Evolutionary conservation across 495 filamentous ascomycete genomes (phyloP).

Genomic region (Entonaema liquescens): DNA sequence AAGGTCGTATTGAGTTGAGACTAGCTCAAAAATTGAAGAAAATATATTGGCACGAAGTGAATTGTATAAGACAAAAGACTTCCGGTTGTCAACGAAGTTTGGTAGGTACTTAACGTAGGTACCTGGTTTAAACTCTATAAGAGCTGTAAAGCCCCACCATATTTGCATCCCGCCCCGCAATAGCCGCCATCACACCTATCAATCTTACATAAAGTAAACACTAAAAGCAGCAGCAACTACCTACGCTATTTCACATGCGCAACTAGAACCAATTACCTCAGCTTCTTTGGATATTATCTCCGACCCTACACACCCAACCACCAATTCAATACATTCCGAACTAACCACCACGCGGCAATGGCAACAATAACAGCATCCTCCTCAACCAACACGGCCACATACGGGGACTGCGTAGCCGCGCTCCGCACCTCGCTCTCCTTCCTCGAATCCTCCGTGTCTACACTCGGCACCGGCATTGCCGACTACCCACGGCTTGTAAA

Average conservation of each 20-base stretch:
- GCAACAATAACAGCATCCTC: slow-evolving; percentile 25
- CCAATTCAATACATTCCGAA: no score
- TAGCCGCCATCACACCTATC: background rate
- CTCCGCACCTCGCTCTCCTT: slow-evolving; percentile 60
- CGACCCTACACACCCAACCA: background rate
- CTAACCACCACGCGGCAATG: slow-evolving; percentile 2
- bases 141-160: background rate
- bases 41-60: background rate
- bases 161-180: background rate
- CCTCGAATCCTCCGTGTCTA: slow-evolving; percentile 60
- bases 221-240: background rate
- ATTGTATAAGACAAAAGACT: background rate
- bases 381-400: slow-evolving; percentile 44
- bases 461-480: slow-evolving; percentile 54
- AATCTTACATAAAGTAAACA: background rate
- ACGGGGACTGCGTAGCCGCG: slow-evolving; percentile 57
- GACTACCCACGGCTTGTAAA: slow-evolving; percentile 57
- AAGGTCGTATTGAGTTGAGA: no score
- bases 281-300: background rate
- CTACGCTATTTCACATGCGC: background rate
- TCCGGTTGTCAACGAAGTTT: background rate
- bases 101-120: background rate
- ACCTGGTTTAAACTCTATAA: background rate
- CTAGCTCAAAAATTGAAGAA: background rate
- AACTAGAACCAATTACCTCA: background rate